A percentile compares a stretch with the other conserved stretches of the same genome.
Evolutionary conservation across 2,329 filamentous ascomycete species (phyloP).

Genomic region (Rutstroemia sp.): DNA sequence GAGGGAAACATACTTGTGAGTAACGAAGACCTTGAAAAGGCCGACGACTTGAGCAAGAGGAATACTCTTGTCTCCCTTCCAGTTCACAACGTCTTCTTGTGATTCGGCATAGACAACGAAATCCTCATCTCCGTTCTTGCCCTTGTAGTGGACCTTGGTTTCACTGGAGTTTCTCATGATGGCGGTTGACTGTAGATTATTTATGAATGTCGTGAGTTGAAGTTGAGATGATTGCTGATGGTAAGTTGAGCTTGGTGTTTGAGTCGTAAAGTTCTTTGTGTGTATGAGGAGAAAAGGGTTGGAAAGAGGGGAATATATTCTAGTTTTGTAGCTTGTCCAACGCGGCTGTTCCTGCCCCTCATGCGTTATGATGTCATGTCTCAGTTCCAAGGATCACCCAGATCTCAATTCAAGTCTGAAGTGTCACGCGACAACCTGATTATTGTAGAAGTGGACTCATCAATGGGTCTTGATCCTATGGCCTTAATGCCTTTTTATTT

Average conservation of each 20-base stretch:
- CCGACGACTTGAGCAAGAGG: slow-evolving; percentile 81
- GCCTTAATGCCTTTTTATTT: too few relatives aligned
- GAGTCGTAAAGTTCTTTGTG: slow-evolving; percentile 7
- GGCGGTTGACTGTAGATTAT: slow-evolving; percentile 10
- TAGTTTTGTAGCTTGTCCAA: slow-evolving; percentile 28
- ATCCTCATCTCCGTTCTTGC: slow-evolving; percentile 60
- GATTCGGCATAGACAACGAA: slow-evolving; percentile 61
- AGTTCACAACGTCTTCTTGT: slow-evolving; percentile 62
- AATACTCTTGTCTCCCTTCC: slow-evolving; percentile 71
- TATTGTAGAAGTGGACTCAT: neutral
- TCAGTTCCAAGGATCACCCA: neutral
- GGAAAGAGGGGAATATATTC: slow-evolving; percentile 10
- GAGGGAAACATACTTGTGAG: slow-evolving; percentile 65
- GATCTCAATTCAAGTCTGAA: neutral
- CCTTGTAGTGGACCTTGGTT: slow-evolving; percentile 65
- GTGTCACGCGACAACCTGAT: slow-evolving; percentile 5
- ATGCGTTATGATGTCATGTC: slow-evolving; percentile 6
- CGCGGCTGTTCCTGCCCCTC: slow-evolving; percentile 17
- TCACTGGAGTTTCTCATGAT: slow-evolving; percentile 47
- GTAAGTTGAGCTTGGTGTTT: slow-evolving; percentile 6
- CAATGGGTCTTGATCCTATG: neutral
- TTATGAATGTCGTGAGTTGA: neutral
- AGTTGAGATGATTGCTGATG: neutral
- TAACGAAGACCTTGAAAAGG: slow-evolving; percentile 82
- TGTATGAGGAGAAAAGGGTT: slow-evolving; percentile 3